These are phyloP conservation scores for Penicillium riverlandense DNA, from an alignment of 495 filamentous ascomycete species.

Conservation along the genomic window DNA sequence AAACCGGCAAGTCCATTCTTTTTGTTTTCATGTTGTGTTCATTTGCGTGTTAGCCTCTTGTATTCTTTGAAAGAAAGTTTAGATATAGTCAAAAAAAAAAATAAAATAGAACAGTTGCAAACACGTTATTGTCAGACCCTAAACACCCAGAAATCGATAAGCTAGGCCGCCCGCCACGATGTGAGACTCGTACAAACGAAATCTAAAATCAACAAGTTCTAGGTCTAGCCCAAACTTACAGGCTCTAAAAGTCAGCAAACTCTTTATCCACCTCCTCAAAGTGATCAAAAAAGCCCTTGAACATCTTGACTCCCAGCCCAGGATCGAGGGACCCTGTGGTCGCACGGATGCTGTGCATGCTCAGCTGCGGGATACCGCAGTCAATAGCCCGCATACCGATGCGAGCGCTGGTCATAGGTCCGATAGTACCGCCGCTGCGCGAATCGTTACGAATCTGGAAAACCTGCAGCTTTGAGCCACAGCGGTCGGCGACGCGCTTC, in stretches of 20 bases:
- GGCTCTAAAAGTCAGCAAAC: constrained; percentile 50
- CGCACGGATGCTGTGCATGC: constrained; percentile 91
- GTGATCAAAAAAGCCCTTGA: constrained; percentile 82
- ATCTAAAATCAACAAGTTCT: not conserved
- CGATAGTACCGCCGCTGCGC: constrained; percentile 87
- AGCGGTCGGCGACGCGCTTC: constrained; percentile 63
- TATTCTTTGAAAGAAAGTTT: too few species aligned
- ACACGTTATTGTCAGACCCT: too few species aligned
- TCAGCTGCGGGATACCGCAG: constrained; percentile 84
- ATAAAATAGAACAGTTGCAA: too few species aligned
- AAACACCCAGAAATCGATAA: too few species aligned
- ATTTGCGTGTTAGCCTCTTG: too few species aligned
- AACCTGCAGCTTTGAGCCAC: constrained; percentile 64
- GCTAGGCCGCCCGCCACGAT: too few species aligned
- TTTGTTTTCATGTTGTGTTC: too few species aligned
- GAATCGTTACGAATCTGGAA: constrained; percentile 95
- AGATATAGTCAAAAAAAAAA: too few species aligned
- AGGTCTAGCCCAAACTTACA: not conserved
- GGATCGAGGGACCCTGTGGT: constrained; percentile 85
- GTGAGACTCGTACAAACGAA: too few species aligned
- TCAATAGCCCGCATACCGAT: constrained; percentile 85
- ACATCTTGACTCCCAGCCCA: constrained; percentile 78
- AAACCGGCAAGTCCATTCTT: too few species aligned
- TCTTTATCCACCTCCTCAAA: constrained; percentile 84
- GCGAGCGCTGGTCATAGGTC: constrained; percentile 74